A percentile compares a stretch with the other conserved stretches of the same genome.
Evolutionary conservation across 2,329 filamentous ascomycete species (phyloP).

Genomic region (Fusarium miscanthi): DNA sequence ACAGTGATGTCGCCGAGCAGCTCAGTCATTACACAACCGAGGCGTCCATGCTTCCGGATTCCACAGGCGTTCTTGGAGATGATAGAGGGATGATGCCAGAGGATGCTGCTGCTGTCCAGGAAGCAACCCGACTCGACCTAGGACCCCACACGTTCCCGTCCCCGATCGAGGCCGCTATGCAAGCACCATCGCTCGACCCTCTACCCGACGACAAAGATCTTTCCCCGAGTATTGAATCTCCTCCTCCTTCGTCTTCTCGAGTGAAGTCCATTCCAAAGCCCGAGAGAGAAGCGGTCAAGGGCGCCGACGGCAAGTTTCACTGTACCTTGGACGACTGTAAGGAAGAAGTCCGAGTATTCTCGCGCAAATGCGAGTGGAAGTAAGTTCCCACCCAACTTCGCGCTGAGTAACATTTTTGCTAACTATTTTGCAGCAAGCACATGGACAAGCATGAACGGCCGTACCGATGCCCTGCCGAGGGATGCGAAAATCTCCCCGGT

Average conservation of each 20-base stretch:
- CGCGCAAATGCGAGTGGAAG: constrained; percentile 94
- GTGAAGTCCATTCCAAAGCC: constrained; percentile 69
- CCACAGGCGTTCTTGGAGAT: constrained; percentile 51
- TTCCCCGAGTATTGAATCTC: constrained; percentile 49
- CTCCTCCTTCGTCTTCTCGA: constrained; percentile 51
- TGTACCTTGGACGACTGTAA: constrained; percentile 79
- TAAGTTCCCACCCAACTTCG: constrained; percentile 63
- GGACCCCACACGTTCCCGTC: constrained; percentile 49
- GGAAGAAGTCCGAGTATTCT: constrained; percentile 73
- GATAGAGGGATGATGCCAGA: constrained; percentile 53
- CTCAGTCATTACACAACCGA: constrained; percentile 58
- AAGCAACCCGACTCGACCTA: constrained; percentile 55
- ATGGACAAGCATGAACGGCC: constrained; percentile 98
- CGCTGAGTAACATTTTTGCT: constrained; percentile 29
- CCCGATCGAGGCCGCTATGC: constrained; percentile 48
- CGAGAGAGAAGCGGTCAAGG: constrained; percentile 68
- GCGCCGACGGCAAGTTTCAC: constrained; percentile 78
- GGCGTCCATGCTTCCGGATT: constrained; percentile 52
- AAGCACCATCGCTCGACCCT: constrained; percentile 48
- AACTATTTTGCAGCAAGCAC: constrained; percentile 75
- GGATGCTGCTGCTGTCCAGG: constrained; percentile 53
- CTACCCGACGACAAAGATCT: constrained; percentile 51
- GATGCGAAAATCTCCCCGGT: constrained; percentile 90
- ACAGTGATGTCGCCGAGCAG: constrained; percentile 57
- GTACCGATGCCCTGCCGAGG: constrained; percentile 84